These are phyloP conservation scores for Pythium chondricola DNA, from an alignment of 352 stramenopile genomes.

Conservation along the genomic window DNA sequence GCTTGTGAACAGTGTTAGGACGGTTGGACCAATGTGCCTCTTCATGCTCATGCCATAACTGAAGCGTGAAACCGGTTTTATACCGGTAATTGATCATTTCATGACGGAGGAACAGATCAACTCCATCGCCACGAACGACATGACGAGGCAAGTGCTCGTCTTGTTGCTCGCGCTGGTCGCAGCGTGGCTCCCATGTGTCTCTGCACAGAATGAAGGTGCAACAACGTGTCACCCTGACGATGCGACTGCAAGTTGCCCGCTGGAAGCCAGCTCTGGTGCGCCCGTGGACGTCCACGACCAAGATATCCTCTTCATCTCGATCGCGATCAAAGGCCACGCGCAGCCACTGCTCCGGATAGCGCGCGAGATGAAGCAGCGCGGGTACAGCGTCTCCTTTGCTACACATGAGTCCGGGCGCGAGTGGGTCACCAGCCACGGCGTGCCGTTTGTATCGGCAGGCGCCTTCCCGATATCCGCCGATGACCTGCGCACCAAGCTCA, in stretches of 20 bases:
- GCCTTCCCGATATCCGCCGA: constrained; percentile 69
- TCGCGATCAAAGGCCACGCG: constrained; percentile 77
- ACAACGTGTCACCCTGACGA: too few relatives aligned
- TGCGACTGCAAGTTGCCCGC: too few relatives aligned
- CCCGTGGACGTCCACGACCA: constrained; percentile 9
- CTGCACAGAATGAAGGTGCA: too few relatives aligned
- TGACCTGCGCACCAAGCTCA: constrained; percentile 61
- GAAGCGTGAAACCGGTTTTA: too few relatives aligned
- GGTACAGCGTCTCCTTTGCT: constrained; percentile 76
- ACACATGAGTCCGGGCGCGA: constrained; percentile 78
- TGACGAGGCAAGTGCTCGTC: too few relatives aligned
- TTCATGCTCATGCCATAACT: too few relatives aligned
- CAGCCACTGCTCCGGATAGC: constrained; percentile 71
- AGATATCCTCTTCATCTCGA: constrained; percentile 77
- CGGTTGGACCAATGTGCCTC: neutral
- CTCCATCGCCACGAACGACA: too few relatives aligned
- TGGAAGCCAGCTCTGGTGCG: too few relatives aligned
- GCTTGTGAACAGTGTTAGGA: neutral
- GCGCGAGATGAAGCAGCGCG: constrained; percentile 59
- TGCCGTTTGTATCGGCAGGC: constrained; percentile 70
- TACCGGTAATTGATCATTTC: too few relatives aligned
- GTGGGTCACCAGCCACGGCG: constrained; percentile 45
- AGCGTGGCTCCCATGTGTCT: too few relatives aligned
- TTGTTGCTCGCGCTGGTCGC: too few relatives aligned
- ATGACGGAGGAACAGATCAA: too few relatives aligned